phyloP scores from a whole-genome alignment of 768 basidiomycete genomes.

The Kwoniella sp. region DNA sequence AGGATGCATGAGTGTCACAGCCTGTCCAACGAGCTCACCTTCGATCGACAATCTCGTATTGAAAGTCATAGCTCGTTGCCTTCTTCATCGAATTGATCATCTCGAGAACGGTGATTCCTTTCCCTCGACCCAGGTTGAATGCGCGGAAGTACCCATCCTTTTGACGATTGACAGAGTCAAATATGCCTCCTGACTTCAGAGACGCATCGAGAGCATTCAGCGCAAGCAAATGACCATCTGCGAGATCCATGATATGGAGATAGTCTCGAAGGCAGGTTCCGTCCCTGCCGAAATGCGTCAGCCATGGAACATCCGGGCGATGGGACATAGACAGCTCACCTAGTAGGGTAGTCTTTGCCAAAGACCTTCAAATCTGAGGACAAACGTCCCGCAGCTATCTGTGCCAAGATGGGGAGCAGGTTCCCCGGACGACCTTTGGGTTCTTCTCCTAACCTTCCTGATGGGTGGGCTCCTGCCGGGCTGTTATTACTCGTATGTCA shows the following conservation, averaged over 20 bases:
- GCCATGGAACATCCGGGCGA: background rate
- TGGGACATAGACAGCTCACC: slow-evolving; percentile 59
- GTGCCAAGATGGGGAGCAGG: slow-evolving; percentile 85
- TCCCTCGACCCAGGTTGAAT: slow-evolving; percentile 93
- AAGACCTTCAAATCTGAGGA: slow-evolving; percentile 75
- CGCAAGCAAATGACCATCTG: slow-evolving; percentile 87
- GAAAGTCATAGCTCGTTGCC: slow-evolving; percentile 82
- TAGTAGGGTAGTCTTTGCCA: slow-evolving; percentile 94
- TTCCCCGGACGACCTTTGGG: slow-evolving; percentile 94
- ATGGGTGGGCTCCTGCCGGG: slow-evolving; percentile 94
- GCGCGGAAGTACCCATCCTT: slow-evolving; percentile 70
- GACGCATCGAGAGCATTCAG: slow-evolving; percentile 69
- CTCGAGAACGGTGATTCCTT: slow-evolving; percentile 86
- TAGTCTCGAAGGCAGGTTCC: slow-evolving; percentile 94
- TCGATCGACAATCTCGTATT: slow-evolving; percentile 84
- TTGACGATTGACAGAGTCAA: slow-evolving; percentile 59
- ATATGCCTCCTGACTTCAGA: slow-evolving; percentile 56
- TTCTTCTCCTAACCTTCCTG: slow-evolving; percentile 93
- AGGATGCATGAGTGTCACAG: background rate
- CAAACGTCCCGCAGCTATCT: slow-evolving; percentile 89
- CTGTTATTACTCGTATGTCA: slow-evolving; percentile 57
- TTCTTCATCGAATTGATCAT: slow-evolving; percentile 92
- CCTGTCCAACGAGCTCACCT: slow-evolving; percentile 62
- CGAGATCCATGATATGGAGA: slow-evolving; percentile 77
- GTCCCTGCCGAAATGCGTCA: slow-evolving; percentile 61